Conservation (phyloP, 2,329 filamentous ascomycete genomes). For the Pseudogymnoascus sp. region DNA sequence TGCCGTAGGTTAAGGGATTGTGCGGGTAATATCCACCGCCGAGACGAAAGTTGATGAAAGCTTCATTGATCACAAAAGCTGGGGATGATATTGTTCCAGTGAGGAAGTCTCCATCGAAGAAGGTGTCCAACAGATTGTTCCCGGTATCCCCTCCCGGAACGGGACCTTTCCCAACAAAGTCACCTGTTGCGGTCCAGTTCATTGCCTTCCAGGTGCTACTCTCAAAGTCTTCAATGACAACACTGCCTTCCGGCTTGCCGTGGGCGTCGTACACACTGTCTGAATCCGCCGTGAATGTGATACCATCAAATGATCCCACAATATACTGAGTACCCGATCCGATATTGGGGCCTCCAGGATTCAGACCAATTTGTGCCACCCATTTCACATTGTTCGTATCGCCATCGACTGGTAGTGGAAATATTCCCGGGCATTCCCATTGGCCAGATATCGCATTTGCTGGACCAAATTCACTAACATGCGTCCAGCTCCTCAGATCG, state of each 20-base stretch:
- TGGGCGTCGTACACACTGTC: background rate
- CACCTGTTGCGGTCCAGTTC: slow-evolving; percentile 26
- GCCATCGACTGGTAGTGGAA: slow-evolving; percentile 25
- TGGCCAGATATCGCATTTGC: slow-evolving; percentile 30
- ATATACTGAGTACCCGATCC: slow-evolving; percentile 47
- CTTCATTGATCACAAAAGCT: background rate
- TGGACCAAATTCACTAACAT: slow-evolving; percentile 45
- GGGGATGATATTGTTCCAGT: background rate
- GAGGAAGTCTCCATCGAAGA: slow-evolving; percentile 40
- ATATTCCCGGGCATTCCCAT: slow-evolving; percentile 47
- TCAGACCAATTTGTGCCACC: slow-evolving; percentile 44
- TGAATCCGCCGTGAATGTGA: slow-evolving; percentile 39
- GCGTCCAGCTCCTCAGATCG: slow-evolving; percentile 52
- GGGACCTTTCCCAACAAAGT: background rate
- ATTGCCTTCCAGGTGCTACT: background rate
- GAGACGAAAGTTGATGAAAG: background rate
- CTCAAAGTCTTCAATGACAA: background rate
- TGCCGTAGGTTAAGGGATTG: background rate
- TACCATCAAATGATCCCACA: slow-evolving; percentile 52
- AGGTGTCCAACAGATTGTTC: slow-evolving; percentile 27
- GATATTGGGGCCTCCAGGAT: slow-evolving; percentile 41
- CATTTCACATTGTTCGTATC: slow-evolving; percentile 30
- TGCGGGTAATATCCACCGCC: background rate
- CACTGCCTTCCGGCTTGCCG: background rate
- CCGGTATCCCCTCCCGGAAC: too few species aligned